phyloP scores from a whole-genome alignment of 2,329 filamentous ascomycete genomes.

The Fusarium chaquense region DNA sequence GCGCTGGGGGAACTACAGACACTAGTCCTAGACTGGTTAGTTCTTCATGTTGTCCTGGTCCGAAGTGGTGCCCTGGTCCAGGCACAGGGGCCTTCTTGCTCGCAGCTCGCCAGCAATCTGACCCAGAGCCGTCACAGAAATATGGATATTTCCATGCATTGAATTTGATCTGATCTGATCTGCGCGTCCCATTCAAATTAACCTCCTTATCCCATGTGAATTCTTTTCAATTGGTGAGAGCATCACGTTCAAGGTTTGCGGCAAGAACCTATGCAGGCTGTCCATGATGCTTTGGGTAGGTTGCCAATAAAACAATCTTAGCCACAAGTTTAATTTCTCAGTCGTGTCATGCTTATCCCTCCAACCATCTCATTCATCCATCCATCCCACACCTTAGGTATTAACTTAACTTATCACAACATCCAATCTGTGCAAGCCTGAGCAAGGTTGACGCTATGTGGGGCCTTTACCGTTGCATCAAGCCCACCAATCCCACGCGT shows the following conservation, averaged over 20 bases:
- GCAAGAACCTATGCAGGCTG: not conserved
- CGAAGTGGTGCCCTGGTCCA: slow-evolving; percentile 30
- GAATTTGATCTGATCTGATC: slow-evolving; percentile 1
- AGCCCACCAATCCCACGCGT: slow-evolving; percentile 40
- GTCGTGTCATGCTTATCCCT: slow-evolving; percentile 31
- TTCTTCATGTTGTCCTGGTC: slow-evolving; percentile 4
- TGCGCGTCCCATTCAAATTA: not conserved
- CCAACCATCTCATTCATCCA: slow-evolving; percentile 2
- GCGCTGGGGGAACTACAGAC: slow-evolving; percentile 21
- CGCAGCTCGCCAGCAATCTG: slow-evolving; percentile 5
- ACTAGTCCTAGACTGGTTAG: slow-evolving; percentile 36
- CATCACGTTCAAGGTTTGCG: slow-evolving; percentile 15
- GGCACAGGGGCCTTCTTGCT: slow-evolving; percentile 30
- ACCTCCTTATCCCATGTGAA: not conserved
- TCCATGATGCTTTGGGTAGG: not conserved
- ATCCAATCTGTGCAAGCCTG: slow-evolving; percentile 7
- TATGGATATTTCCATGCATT: slow-evolving; percentile 8
- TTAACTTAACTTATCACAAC: slow-evolving; percentile 21
- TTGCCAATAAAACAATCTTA: slow-evolving; percentile 28
- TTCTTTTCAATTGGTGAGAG: not conserved
- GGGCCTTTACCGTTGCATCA: slow-evolving; percentile 21
- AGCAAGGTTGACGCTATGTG: slow-evolving; percentile 37
- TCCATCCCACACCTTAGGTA: slow-evolving; percentile 22
- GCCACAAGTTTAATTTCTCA: slow-evolving; percentile 39
- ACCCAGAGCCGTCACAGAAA: slow-evolving; percentile 6